A percentile compares a stretch with the other conserved stretches of the same genome.
Conservation (phyloP, 352 stramenopile genomes). For the Phytophthora meadii region DNA sequence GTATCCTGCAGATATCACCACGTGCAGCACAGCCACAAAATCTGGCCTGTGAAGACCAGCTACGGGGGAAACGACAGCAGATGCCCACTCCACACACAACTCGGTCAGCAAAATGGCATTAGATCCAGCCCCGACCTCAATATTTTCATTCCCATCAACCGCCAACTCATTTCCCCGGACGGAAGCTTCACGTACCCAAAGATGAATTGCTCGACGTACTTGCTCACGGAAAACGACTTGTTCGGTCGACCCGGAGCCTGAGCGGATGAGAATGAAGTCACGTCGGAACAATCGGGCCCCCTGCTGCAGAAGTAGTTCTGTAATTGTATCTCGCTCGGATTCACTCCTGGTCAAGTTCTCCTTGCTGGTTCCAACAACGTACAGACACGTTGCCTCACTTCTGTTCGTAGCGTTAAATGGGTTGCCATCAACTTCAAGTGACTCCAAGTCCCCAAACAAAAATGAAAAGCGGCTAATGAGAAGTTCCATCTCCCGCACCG, state of each 20-base stretch:
- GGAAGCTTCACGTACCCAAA: conserved; percentile 17
- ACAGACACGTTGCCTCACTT: conserved; percentile 7
- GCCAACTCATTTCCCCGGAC: background rate
- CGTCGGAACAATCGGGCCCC: conserved; percentile 22
- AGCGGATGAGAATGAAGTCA: background rate
- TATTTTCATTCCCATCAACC: background rate
- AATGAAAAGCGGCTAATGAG: background rate
- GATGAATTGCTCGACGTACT: conserved; percentile 19
- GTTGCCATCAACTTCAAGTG: conserved; percentile 3
- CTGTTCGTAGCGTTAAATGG: conserved; percentile 15
- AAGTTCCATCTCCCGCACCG: conserved; percentile 9
- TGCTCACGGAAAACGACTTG: conserved; percentile 13
- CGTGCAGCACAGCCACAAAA: background rate
- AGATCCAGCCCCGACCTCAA: background rate
- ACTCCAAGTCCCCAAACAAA: conserved; percentile 15
- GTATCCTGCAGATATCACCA: background rate
- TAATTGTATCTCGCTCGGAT: conserved; percentile 11
- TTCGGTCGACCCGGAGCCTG: background rate
- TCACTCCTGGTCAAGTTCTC: background rate
- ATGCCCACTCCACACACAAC: conserved; percentile 24
- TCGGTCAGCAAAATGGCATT: conserved; percentile 19
- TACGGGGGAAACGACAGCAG: background rate
- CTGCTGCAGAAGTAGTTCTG: conserved; percentile 18
- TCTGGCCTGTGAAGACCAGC: background rate
- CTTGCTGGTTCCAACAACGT: conserved; percentile 3